phyloP scores from a whole-genome alignment of 75 land plant genomes.

The Pinus albicaulis region DNA sequence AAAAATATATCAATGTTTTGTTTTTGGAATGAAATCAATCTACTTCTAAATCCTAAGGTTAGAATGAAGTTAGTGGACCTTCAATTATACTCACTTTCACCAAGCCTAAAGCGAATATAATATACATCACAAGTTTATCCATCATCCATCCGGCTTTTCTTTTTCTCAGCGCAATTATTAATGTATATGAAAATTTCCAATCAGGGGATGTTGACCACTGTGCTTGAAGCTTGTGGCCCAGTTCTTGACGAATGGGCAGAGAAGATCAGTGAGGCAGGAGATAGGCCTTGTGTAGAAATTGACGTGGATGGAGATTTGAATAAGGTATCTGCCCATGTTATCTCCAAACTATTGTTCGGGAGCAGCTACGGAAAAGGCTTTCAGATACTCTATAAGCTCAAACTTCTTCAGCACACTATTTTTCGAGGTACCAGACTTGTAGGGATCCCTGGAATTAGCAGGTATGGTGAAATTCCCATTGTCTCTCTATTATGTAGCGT shows the following conservation, averaged over 20 bases:
- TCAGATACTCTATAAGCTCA: slow-evolving; percentile 35
- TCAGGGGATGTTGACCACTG: slow-evolving; percentile 36
- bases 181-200: background rate
- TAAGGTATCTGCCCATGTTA: slow-evolving; percentile 40
- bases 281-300: slow-evolving; percentile 21
- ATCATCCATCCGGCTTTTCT: too few species aligned
- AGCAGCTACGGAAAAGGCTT: slow-evolving; percentile 47
- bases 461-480: slow-evolving; percentile 18
- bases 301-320: slow-evolving; percentile 30
- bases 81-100: too few species aligned
- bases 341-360: slow-evolving; percentile 58
- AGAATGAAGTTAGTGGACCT: too few species aligned
- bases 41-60: too few species aligned
- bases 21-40: too few species aligned
- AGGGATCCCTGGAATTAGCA: slow-evolving; percentile 37
- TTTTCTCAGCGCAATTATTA: too few species aligned
- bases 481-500: too few species aligned
- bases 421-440: slow-evolving; percentile 16
- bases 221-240: slow-evolving; percentile 22
- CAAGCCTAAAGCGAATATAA: too few species aligned
- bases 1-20: too few species aligned
- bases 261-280: slow-evolving; percentile 1
- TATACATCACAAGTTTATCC: too few species aligned
- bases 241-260: slow-evolving; percentile 31
- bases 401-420: slow-evolving; percentile 18